These are phyloP conservation scores for Tuber aestivum DNA, from an alignment of 495 filamentous ascomycete species.

Conservation along the genomic window DNA sequence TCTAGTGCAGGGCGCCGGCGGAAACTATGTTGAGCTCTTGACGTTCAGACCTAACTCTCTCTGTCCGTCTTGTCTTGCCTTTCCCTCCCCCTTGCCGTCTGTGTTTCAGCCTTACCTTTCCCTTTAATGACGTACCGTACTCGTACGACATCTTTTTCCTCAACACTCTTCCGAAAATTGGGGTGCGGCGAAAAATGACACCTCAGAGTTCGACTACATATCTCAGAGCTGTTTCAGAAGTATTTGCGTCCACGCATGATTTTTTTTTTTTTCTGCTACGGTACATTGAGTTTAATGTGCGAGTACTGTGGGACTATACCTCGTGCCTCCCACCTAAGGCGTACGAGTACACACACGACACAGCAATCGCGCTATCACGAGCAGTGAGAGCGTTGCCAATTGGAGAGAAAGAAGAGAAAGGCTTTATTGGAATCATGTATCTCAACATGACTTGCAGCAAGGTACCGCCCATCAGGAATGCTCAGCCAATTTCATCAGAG, in stretches of 20 bases:
- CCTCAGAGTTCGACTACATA: conserved; percentile 26
- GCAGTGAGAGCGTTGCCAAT: background rate
- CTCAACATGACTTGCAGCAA: conserved; percentile 33
- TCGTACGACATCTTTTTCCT: conserved; percentile 8
- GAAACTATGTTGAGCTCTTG: background rate
- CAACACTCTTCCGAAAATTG: conserved; percentile 6
- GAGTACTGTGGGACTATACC: background rate
- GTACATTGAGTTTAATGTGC: background rate
- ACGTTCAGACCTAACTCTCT: background rate
- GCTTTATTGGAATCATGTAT: conserved; percentile 35
- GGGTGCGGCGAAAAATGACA: conserved; percentile 24
- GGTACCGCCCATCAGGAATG: conserved; percentile 21
- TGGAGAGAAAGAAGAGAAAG: conserved; percentile 4
- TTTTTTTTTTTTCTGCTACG: conserved; percentile 17
- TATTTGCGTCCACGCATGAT: background rate
- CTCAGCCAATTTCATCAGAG: conserved; percentile 12
- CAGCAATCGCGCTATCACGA: conserved; percentile 2
- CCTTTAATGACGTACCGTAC: conserved; percentile 22
- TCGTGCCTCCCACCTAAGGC: background rate
- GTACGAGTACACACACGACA: background rate
- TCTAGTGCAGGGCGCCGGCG: conserved; percentile 1
- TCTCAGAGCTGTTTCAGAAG: conserved; percentile 30
- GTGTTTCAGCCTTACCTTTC: conserved; percentile 39
- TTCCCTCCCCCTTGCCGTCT: conserved; percentile 23
- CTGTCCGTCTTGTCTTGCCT: background rate